Evolutionary conservation across 1,139 yeast genomes (phyloP), one percentile per base, ranked within the genome.

Genomic region (Candida neerlandica): DNA sequence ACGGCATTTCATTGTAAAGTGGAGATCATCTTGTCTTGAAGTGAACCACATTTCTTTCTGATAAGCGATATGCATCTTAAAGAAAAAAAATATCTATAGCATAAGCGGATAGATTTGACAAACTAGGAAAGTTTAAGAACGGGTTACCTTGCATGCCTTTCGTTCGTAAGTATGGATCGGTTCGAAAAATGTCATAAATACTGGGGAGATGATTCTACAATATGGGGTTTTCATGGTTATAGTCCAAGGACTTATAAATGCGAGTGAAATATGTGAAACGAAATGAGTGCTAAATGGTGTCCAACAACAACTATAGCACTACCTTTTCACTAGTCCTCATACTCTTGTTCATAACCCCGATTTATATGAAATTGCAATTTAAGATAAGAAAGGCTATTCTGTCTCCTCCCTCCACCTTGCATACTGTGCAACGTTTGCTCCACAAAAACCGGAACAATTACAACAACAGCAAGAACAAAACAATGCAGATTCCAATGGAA

Each of bases 91-190:
- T 27, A n/a, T n/a, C n/a, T n/a, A 6, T 3, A 27, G 33, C n/a
- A 6, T 6, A 21, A 26, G 44, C 44, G 44, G 44, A n/a, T 41
- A 29, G n/a, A 5, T 18, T 41, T 23, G 12, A 23, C 40, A 23
- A 43, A 43, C 18, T 23, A 34, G 45, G 45, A 43, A 43, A 23
- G 39, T 43, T 2, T 9, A 43, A 34, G 40, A 43, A 26, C 40
- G 23, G 39, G 1, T 2, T 14, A 12, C 27, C 10, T 23, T 23
- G 27, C 27, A 23, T 6, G 7, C 14, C 23, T 37, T 16, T 19
- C 5, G 2, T 23, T 23, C 27, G 27, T 23, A 23, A 37, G 29
- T 5, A 23, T 2, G 11, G 23, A 18, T 21, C 9, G 10, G 19
- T 3, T 21, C 11, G 29, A 37, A 37, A 37, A 19, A 19, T 21